Percentiles rank a stretch among this genome's conserved stretches.
These are phyloP conservation scores for Brassica juncea DNA, from an alignment of 345 rosid species.

Conservation along the genomic window DNA sequence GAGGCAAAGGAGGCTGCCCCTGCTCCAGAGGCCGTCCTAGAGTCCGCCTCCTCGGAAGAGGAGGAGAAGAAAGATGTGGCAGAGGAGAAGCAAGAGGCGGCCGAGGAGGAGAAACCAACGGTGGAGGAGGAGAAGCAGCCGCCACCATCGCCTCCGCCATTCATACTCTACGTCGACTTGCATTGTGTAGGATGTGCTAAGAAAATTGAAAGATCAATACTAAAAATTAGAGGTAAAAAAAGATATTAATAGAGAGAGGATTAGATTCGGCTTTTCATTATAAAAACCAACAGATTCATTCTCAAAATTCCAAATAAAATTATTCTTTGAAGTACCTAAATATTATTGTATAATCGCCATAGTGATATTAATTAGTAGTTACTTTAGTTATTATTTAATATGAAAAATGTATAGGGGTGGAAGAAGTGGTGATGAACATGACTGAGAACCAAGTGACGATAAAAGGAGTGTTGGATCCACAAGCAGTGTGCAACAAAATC, in stretches of 20 bases:
- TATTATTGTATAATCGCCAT: neutral
- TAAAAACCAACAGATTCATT: neutral
- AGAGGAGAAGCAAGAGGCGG: slow-evolving; percentile 40
- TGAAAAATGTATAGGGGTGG: slow-evolving; percentile 64
- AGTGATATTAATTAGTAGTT: neutral
- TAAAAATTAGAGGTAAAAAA: slow-evolving; percentile 67
- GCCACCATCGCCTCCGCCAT: slow-evolving; percentile 63
- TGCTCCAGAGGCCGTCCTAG: slow-evolving; percentile 37
- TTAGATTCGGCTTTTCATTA: neutral
- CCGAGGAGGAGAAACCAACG: slow-evolving; percentile 42
- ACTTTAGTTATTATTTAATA: neutral
- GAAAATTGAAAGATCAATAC: slow-evolving; percentile 78
- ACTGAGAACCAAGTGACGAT: slow-evolving; percentile 70
- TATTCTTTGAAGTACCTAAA: neutral
- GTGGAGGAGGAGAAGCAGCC: slow-evolving; percentile 46
- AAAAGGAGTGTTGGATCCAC: slow-evolving; percentile 81
- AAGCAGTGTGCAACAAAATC: slow-evolving; percentile 72
- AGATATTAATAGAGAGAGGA: too few relatives aligned
- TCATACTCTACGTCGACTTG: slow-evolving; percentile 72
- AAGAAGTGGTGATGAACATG: slow-evolving; percentile 72
- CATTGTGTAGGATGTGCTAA: slow-evolving; percentile 95
- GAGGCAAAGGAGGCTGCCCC: slow-evolving; percentile 46
- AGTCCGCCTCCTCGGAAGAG: slow-evolving; percentile 30
- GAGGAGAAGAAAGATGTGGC: slow-evolving; percentile 46
- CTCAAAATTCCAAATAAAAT: slow-evolving; percentile 5